Evolutionary conservation across 768 basidiomycete species (phyloP).

Genomic region (Phylloporus sp.): DNA sequence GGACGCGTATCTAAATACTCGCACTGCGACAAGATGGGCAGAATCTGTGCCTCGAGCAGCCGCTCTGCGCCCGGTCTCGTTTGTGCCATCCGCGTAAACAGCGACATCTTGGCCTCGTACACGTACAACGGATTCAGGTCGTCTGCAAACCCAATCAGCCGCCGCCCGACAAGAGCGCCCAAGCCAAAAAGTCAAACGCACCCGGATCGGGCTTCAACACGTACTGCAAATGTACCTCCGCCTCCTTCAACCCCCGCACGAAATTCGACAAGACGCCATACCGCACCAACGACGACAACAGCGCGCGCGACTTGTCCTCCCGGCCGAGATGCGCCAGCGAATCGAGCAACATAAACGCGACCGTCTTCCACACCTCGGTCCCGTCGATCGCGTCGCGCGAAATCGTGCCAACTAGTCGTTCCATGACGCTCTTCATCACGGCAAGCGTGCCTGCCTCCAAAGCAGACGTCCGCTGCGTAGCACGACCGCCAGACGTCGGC

Average conservation of each 20-base stretch:
- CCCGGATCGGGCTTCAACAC: constrained; percentile 89
- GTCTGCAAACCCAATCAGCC: constrained; percentile 43
- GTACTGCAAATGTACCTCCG: constrained; percentile 65
- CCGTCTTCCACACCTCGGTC: constrained; percentile 94
- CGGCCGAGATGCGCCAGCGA: constrained; percentile 70
- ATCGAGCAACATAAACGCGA: constrained; percentile 88
- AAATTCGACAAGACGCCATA: constrained; percentile 81
- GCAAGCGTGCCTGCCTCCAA: constrained; percentile 61
- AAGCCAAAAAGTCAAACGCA: constrained; percentile 33
- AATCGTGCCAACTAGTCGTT: constrained; percentile 65
- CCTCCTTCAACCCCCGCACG: constrained; percentile 78
- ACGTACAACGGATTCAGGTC: constrained; percentile 89
- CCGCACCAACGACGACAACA: constrained; percentile 54
- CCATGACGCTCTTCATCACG: constrained; percentile 62
- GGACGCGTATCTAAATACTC: constrained; percentile 85
- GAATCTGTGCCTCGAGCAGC: constrained; percentile 69
- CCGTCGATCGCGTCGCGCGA: constrained; percentile 93
- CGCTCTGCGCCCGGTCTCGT: constrained; percentile 80
- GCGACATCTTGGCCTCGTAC: constrained; percentile 91
- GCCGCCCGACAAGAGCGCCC: too few species aligned
- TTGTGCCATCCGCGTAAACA: constrained; percentile 81
- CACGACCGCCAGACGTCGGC: constrained; percentile 12
- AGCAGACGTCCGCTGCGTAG: constrained; percentile 24
- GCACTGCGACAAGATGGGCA: constrained; percentile 73
- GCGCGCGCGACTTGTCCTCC: constrained; percentile 59